Base-by-base conservation (phyloP, 352 stramenopile genomes). In the Pythium guiyangense region DNA sequence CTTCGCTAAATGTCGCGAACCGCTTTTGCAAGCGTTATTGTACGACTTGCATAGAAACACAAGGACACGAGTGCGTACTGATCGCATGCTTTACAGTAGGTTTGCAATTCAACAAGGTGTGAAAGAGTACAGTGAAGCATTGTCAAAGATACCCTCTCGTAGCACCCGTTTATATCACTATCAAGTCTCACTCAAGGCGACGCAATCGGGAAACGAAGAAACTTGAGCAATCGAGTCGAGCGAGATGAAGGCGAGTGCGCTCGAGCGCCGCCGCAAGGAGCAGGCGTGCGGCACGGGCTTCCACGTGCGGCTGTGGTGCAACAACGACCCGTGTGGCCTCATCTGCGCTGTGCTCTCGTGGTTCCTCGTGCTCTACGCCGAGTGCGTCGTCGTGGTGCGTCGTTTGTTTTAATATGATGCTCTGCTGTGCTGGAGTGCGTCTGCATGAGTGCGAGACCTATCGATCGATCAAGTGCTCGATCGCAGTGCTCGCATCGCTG, bases 341-440 rank as follows among this genome's bases (percentile, higher is more conserved):
- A 86, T 97, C 47, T 97, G 91, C 64, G 91, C 89, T 34, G 67
- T 73, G 44, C 73, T 98, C 48, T 97, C 92, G 3, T 97, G 88
- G 85, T 80, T 90, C 31, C 81, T 98, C 50, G 71, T 97, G 52
- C 71, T 91, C 18, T 98, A 96, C 66, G 88, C 85, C 42, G 89
- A 97, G 71, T 96, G 88, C 64, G 86, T 89, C 47, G 82, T 96
- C 67, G 80, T 94, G 60, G 86, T 95, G 69, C 22, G 74, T 77
- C 18, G 9, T 37, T 37, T 26, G 17, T 20, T 15, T 42, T 15
- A 22, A 29, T 51, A 10, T 43, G 25, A 27, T 26, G n/a, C n/a
- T 52, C 12, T 56, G 15, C 35, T 43, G 14, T 4, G 17, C 12
- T 34, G 29, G 8, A 37, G 31, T 37, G 31, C 1, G 6, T 9